Percentiles rank a stretch among this genome's conserved stretches.
Evolutionary conservation across 495 filamentous ascomycete species (phyloP).

Genomic region (Letharia columbiana): DNA sequence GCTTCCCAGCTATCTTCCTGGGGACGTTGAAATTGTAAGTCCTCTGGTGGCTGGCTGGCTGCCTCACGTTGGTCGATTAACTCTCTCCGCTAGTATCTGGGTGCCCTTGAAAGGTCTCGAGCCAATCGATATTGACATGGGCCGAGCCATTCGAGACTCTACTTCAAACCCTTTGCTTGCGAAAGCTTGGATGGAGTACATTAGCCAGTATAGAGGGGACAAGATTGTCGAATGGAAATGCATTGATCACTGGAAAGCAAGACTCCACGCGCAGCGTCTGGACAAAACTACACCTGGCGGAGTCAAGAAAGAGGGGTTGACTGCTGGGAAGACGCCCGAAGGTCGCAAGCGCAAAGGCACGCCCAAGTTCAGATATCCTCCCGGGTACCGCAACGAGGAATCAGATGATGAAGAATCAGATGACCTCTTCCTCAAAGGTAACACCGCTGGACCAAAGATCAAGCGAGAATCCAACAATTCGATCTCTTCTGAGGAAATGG

Average conservation of each 20-base stretch:
- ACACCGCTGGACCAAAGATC: not conserved
- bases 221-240: not conserved
- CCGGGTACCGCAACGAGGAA: not conserved
- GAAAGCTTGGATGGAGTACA: constrained; percentile 14
- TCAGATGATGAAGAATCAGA: constrained; percentile 18
- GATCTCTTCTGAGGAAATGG: not conserved
- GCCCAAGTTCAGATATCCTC: not conserved
- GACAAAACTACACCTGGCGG: not conserved
- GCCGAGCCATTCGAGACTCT: not conserved
- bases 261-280: not conserved
- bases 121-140: constrained; percentile 8
- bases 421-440: constrained; percentile 1
- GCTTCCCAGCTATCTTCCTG: constrained; percentile 13
- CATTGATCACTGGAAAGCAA: constrained; percentile 10
- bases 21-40: constrained; percentile 13
- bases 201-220: constrained; percentile 2
- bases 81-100: constrained; percentile 11
- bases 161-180: constrained; percentile 5
- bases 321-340: not conserved
- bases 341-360: constrained; percentile 3
- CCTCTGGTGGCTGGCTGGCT: not conserved
- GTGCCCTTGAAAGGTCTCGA: constrained; percentile 5
- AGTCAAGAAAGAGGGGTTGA: not conserved
- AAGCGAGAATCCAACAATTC: constrained; percentile 10
- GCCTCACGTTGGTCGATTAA: not conserved